Conservation (phyloP, 495 filamentous ascomycete genomes). For the Monascus purpureus region DNA sequence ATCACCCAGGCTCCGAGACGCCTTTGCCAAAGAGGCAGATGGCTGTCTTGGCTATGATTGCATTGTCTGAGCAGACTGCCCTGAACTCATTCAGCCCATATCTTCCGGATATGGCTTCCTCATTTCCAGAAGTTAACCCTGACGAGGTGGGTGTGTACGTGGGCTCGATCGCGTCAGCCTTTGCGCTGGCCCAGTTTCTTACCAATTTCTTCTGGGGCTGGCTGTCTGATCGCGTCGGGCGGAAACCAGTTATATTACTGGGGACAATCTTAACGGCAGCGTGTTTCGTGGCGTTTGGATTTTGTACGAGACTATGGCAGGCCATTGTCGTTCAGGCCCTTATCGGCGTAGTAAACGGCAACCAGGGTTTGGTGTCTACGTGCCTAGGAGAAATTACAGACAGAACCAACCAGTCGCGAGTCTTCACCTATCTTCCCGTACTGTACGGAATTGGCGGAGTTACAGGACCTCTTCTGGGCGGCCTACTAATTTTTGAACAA, state of each 20-base stretch:
- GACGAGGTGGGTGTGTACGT: constrained; percentile 75
- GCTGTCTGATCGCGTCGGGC: constrained; percentile 75
- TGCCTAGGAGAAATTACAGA: constrained; percentile 93
- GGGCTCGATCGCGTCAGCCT: constrained; percentile 74
- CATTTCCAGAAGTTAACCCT: constrained; percentile 64
- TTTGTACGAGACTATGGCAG: constrained; percentile 70
- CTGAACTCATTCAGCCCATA: constrained; percentile 96
- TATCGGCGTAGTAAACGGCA: constrained; percentile 91
- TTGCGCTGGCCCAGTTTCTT: constrained; percentile 80
- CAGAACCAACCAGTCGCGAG: constrained; percentile 78
- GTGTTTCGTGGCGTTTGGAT: constrained; percentile 79
- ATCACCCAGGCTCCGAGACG: constrained; percentile 27
- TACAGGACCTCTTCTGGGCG: constrained; percentile 83
- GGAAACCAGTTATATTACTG: constrained; percentile 82
- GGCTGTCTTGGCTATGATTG: constrained; percentile 70
- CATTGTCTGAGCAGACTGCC: constrained; percentile 86
- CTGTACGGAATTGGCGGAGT: constrained; percentile 90
- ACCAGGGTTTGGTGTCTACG: constrained; percentile 75
- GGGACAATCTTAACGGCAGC: constrained; percentile 69
- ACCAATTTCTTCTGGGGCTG: constrained; percentile 95
- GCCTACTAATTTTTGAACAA: constrained; percentile 51
- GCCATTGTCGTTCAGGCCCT: constrained; percentile 71
- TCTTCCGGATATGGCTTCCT: constrained; percentile 78
- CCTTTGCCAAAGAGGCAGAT: constrained; percentile 78
- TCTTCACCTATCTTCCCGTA: constrained; percentile 85